Evolutionary conservation across 2,329 filamentous ascomycete genomes (phyloP).

Genomic region (Xylaria multiplex): DNA sequence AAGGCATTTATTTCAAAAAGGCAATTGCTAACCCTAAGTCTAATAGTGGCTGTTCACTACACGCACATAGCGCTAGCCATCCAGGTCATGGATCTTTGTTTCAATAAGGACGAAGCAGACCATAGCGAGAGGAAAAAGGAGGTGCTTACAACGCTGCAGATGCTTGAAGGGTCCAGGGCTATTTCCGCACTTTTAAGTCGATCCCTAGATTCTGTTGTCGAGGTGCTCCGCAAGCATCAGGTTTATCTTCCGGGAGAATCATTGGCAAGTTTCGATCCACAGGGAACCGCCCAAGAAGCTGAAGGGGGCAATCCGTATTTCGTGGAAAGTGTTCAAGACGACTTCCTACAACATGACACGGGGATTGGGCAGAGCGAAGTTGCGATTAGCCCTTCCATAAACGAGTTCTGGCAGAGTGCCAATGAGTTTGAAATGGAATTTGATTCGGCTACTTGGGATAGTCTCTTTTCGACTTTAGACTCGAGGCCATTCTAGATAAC

Average conservation of each 20-base stretch:
- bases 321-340: background rate
- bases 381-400: conserved; percentile 8
- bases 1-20: no score
- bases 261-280: background rate
- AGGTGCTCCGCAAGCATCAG: conserved; percentile 29
- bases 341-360: background rate
- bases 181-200: conserved; percentile 29
- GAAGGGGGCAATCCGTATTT: background rate
- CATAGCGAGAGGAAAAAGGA: conserved; percentile 28
- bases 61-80: conserved; percentile 37
- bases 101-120: conserved; percentile 33
- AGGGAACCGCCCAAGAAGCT: background rate
- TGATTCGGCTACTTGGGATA: conserved; percentile 14
- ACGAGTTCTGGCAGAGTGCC: conserved; percentile 19
- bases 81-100: conserved; percentile 40
- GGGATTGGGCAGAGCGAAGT: background rate
- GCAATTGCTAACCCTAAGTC: no score
- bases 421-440: conserved; percentile 10
- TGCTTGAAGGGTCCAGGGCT: conserved; percentile 26
- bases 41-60: conserved; percentile 34
- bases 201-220: conserved; percentile 25
- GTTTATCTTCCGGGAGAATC: conserved; percentile 20
- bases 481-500: conserved; percentile 8
- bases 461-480: conserved; percentile 17
- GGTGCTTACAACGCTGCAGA: conserved; percentile 26